Base-by-base conservation (phyloP, 495 filamentous ascomycete genomes). In the Podospora tetraspora region DNA sequence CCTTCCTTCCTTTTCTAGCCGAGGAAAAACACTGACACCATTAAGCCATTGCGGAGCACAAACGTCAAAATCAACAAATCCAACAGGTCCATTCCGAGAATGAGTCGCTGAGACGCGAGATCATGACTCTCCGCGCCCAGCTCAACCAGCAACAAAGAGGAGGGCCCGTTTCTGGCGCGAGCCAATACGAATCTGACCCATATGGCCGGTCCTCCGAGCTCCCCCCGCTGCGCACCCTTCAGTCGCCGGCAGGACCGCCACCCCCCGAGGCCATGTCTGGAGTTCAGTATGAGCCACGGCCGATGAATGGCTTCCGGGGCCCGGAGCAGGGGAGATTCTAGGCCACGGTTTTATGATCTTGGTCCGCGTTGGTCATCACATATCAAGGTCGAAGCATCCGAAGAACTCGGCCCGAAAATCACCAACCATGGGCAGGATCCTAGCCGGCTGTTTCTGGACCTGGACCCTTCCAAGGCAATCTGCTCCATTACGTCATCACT, bases 31-130 rank as follows among this genome's bases (percentile, higher is more conserved):
- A 27, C 22, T 52, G 21, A 19, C 21, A 13, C 23, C 43, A 7
- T n/a, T 6, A 19, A 87, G 85, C 85, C n/a, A 86, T 86, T 27
- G 73, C 79, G 30, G 84, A 88, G 70, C 88, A 87, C 72, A 27
- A 27, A 27, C 27, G 27, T 27, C 27, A 27, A 27, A 27, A 27
- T 6, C 27, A 27, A 27, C 27, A 27, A 27, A 3, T 27, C 27
- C 27, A 27, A 27, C 27, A 27, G 3, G 27, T 4, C 27, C 27
- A 27, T 27, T 27, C 27, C 27, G 27, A 27, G 27, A 27, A 27
- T 6, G 85, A 88, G 6, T 71, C 76, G 34, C 66, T 86, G 68
- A 74, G 78, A 71, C 77, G 81, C 21, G 84, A 88, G 66, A 66
- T 83, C 10, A 78, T 82, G 6, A 74, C 74, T 27, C 71, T 89